Evolutionary conservation across 208 protist genomes (phyloP), one percentile per base, ranked within the genome.

Genomic region (Trypanosoma grayi): DNA sequence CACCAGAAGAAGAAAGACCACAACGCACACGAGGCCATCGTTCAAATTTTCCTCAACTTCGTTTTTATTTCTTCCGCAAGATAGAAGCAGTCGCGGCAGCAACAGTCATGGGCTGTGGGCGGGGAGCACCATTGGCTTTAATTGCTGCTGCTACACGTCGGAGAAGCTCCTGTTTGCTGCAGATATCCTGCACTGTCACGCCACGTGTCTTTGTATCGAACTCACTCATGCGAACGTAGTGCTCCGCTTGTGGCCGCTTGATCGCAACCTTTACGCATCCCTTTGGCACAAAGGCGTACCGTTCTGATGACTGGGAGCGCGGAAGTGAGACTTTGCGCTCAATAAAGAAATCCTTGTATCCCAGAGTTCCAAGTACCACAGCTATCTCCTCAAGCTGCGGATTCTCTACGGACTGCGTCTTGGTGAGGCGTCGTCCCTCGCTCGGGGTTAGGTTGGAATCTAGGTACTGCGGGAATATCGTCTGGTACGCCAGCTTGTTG

Each of bases 181-280:
- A 65, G 37, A 95, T 84, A 22, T 66, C 81, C 10, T 52, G 43
- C 61, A 93, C 78, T 9, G 81, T 65, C 25, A 79, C 56, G 36
- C 55, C 73, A 20, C 90, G 83, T 31, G 69, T 87, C 52, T 92
- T 79, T n/a, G 66, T 79, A 70, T 95, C 90, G 51, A 91, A 95
- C 34, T 93, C 86, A 57, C 81, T 91, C 70, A 92, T 93, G 48
- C 87, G 84, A 53, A 93, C 83, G 73, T 92, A 90, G 61, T 95
- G 86, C 60, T 75, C 66, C 39, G 85, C 69, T n/a, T 65, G 27
- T 0, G 90, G 84, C 8, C 61, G 63, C 66, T 93, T 95, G 59
- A 95, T 79, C 24, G 74, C 69, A 22, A 93, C 84, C 71, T 77
- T 81, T 6, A 95, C 58, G 59, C 80, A 81, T 2, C 84, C 90